Evolutionary conservation across 192 early-diverging fungal genomes (phyloP).

Genomic region (Geosiphon pyriformis): DNA sequence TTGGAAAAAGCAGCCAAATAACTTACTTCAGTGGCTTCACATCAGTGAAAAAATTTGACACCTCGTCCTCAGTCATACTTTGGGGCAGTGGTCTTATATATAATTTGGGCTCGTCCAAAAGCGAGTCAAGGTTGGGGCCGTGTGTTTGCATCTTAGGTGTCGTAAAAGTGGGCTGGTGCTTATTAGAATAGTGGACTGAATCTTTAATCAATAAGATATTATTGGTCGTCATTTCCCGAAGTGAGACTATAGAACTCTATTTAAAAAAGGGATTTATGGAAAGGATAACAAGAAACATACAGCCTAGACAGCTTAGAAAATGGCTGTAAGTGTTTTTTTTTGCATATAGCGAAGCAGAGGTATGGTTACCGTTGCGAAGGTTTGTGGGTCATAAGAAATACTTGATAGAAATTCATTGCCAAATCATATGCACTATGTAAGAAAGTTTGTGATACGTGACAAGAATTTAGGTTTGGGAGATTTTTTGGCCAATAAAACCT

Average conservation of each 20-base stretch:
- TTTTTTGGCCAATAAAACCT: too few relatives aligned
- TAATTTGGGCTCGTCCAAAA: conserved; percentile 16
- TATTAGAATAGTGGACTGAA: not conserved
- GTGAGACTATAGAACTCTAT: not conserved
- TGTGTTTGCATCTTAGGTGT: conserved; percentile 13
- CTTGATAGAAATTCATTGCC: not conserved
- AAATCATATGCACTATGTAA: too few relatives aligned
- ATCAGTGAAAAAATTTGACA: conserved; percentile 25
- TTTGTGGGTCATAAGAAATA: not conserved
- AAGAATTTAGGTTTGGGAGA: too few relatives aligned
- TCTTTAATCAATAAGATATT: too few relatives aligned
- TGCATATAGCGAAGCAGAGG: not conserved
- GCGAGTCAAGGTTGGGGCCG: conserved; percentile 3
- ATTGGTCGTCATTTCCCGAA: not conserved
- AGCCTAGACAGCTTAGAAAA: not conserved
- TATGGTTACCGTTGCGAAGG: not conserved
- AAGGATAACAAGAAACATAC: not conserved
- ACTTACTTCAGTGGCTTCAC: conserved; percentile 28
- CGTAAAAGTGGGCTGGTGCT: conserved; percentile 3
- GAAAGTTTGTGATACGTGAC: too few relatives aligned
- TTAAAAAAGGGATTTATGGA: too few relatives aligned
- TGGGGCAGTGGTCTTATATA: conserved; percentile 22
- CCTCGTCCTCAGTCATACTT: conserved; percentile 26
- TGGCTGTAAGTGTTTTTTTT: not conserved
- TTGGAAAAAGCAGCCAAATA: not conserved